Conservation (phyloP, 352 stramenopile species). For the Phytophthora melonis region DNA sequence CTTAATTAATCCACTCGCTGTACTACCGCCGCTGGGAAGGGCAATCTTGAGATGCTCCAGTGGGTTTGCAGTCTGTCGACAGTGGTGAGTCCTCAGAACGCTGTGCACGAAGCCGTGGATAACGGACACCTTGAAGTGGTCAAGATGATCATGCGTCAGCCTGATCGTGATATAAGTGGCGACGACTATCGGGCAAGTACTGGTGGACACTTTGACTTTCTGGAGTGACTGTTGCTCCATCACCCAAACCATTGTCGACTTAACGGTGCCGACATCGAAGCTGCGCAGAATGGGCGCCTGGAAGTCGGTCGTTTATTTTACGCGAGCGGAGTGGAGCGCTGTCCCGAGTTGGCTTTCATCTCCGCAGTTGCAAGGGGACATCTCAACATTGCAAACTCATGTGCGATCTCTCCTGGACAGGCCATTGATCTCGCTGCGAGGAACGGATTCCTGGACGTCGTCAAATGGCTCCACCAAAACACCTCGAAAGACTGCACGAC, state of each 20-base stretch:
- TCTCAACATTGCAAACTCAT: conserved; percentile 22
- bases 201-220: conserved; percentile 10
- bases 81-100: not conserved
- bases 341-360: not conserved
- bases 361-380: conserved; percentile 12
- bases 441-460: conserved; percentile 13
- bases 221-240: conserved; percentile 14
- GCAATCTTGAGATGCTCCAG: too few species aligned
- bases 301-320: conserved; percentile 13
- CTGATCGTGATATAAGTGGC: not conserved
- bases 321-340: not conserved
- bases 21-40: too few species aligned
- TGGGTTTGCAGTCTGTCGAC: too few species aligned
- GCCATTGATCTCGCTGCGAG: conserved; percentile 8
- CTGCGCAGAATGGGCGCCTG: conserved; percentile 14
- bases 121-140: conserved; percentile 21
- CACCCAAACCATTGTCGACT: conserved; percentile 8
- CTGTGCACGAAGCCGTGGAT: conserved; percentile 3
- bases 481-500: conserved; percentile 4
- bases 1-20: too few species aligned
- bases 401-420: not conserved
- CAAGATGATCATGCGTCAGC: conserved; percentile 13
- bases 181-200: not conserved
- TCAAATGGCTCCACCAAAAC: conserved; percentile 27
- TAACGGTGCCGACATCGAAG: conserved; percentile 2